Base-by-base conservation (phyloP, 129 eudicot species). In the Rutidosis leptorrhynchoides region DNA sequence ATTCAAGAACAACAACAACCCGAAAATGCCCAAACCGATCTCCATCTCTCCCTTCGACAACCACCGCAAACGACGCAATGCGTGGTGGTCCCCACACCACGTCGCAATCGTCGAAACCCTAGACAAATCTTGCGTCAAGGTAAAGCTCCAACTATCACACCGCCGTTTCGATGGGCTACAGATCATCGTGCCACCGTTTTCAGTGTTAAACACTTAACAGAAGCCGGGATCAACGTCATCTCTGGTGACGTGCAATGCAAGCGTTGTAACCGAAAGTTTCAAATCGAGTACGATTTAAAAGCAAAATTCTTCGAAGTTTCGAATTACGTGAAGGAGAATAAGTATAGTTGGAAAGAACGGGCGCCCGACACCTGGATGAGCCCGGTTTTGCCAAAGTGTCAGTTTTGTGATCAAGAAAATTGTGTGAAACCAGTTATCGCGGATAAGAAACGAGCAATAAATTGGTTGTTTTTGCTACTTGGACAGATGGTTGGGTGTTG, bases 401-500 rank as follows among this genome's bases (percentile, higher is more conserved):
- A 48, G 14, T 46, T n/a, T 12, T 76, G 80, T 19, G 60, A n/a
- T 43, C 76, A 69, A 56, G 75, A 58, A 16, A 76, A 76, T 21
- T 62, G 75, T 7, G 60, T 76, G 67, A 76, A 76, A 60, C 80
- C 80, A 9, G 59, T 76, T 12, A 69, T 76, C 16, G 52, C 71
- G 9, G 54, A 54, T 14, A 76, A 76, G 17, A 76, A 76, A 58
- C 69, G 69, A 5, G n/a, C 52, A 11, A 76, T 76, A 6, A 76
- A 76, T 3, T 76, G 80, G 80, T 22, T 75, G 70, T 76, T 76
- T 22, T 69, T 76, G 76, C 67, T 76, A 6, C 64, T 76, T 25
- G 80, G 80, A 7, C 67, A 69, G 19, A 69, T 76, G 80, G 28
- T 76, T 62, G 80, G 80, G 16, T 62, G 71, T 14, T 62, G 76